Evolutionary conservation across 257 asterid genomes (phyloP), one percentile per base, ranked within the genome.

Genomic region (Parsonsia alboflavescens): DNA sequence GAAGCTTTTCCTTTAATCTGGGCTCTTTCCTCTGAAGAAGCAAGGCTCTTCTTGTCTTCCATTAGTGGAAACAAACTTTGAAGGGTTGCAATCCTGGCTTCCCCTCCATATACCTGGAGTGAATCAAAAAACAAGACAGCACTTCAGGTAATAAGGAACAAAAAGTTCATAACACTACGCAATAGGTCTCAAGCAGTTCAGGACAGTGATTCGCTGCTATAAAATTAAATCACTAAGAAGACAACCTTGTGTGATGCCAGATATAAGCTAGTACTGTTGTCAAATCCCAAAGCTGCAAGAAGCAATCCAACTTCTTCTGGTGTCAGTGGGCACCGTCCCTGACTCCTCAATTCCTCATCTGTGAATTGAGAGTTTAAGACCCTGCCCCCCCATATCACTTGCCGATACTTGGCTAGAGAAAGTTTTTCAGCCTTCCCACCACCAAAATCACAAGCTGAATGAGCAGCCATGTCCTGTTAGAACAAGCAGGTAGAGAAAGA

Each of bases 391-490:
- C 99, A 95, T 63, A 92, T 88, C 70, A 92, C 89, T 83, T 95
- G 99, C 39, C 99, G 82, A 59, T 95, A 95, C 88, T 92, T 92
- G 41, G 99, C 99, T 70, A 95, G 85, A 66, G 99, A 93, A 79
- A 95, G 73, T 77, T 95, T 95, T 82, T 95, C 99, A 57, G 95
- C 96, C 83, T 92, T 95, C 30, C 99, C 99, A 22, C 99, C 99
- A 71, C 99, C 99, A 81, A 95, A 95, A 84, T 95, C 99, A 26
- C 99, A 95, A 22, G 99, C 98, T 26, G 99, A 92, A 87, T 92
- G 99, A 52, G 99, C 99, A 74, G 99, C 99, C 99, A 95, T 95
- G 72, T 95, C 99, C 99, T 95, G 86, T 50, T 19, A 70, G 84
- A 76, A 52, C 74, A 66, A 68, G 72, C 33, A 62, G 49, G 15